phyloP scores from a whole-genome alignment of 192 early-diverging fungal genomes.

The Hyaloraphidium curvatum region DNA sequence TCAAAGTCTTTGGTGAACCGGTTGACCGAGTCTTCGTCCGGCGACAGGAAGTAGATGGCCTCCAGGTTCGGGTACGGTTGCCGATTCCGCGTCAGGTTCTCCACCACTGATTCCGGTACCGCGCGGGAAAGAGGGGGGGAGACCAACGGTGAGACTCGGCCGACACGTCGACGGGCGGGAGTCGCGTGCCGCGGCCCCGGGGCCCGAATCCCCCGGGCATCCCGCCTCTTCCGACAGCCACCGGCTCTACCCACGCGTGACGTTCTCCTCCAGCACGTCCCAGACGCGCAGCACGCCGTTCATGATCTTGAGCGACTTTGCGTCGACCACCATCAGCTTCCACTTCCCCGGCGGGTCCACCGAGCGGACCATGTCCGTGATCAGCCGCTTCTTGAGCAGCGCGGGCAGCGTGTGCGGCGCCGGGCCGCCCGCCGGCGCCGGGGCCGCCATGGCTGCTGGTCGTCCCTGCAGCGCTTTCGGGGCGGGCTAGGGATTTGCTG shows the following conservation, averaged over 20 bases:
- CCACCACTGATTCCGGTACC: slow-evolving; percentile 21
- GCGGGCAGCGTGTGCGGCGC: too few species aligned
- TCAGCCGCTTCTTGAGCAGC: too few species aligned
- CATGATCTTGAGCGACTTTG: slow-evolving; percentile 14
- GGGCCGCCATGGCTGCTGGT: too few species aligned
- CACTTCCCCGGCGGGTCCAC: slow-evolving; percentile 12
- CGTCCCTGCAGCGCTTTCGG: too few species aligned
- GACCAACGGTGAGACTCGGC: not conserved
- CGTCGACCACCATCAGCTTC: slow-evolving; percentile 28
- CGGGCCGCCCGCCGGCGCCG: too few species aligned
- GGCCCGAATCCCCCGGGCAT: not conserved
- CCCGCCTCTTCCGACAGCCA: not conserved
- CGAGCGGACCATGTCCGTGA: slow-evolving; percentile 1
- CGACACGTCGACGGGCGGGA: not conserved
- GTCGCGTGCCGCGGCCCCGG: not conserved
- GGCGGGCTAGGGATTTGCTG: too few species aligned
- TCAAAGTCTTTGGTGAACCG: slow-evolving; percentile 29
- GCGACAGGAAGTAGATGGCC: slow-evolving; percentile 38
- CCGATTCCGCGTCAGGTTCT: slow-evolving; percentile 23
- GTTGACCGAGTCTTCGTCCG: slow-evolving; percentile 17
- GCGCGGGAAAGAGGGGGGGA: not conserved
- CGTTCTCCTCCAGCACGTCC: slow-evolving; percentile 29
- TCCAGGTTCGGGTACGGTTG: slow-evolving; percentile 31
- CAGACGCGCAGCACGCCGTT: slow-evolving; percentile 8
- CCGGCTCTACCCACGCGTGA: slow-evolving; percentile 32